These are phyloP conservation scores for Dioscorea zingiberensis DNA, from an alignment of 106 monocot species.

Conservation along the genomic window DNA sequence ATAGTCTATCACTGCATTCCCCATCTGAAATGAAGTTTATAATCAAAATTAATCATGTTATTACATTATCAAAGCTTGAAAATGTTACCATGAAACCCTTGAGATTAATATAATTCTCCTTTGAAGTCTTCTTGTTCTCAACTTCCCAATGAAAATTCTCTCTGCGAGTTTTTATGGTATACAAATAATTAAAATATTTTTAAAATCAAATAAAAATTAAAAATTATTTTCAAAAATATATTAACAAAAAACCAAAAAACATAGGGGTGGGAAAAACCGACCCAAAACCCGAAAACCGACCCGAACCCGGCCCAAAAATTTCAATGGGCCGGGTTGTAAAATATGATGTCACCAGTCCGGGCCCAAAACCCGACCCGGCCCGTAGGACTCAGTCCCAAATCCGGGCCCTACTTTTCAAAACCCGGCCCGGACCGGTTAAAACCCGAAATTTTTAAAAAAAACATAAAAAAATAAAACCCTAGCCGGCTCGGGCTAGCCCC, in stretches of 20 bases:
- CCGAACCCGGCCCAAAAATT: too few relatives aligned
- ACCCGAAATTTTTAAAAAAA: too few relatives aligned
- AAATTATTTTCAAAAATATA: background rate
- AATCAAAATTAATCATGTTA: too few relatives aligned
- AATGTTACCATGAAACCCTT: constrained; percentile 44
- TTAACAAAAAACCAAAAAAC: constrained; percentile 20
- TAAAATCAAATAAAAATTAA: background rate
- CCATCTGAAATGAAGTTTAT: constrained; percentile 19
- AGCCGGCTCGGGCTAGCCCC: too few relatives aligned
- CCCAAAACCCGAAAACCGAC: constrained; percentile 38
- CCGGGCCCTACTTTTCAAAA: too few relatives aligned
- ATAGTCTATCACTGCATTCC: constrained; percentile 49
- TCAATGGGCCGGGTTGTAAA: too few relatives aligned
- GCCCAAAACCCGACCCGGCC: too few relatives aligned
- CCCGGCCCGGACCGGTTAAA: too few relatives aligned
- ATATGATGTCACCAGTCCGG: too few relatives aligned
- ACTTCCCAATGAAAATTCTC: constrained; percentile 39
- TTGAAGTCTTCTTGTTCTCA: constrained; percentile 21
- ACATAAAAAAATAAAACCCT: too few relatives aligned
- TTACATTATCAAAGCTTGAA: too few relatives aligned
- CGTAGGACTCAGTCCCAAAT: too few relatives aligned
- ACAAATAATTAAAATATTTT: constrained; percentile 20
- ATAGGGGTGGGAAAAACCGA: constrained; percentile 30
- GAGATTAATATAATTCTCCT: constrained; percentile 41
- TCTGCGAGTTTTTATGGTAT: constrained; percentile 48